Conservation (phyloP, 768 basidiomycete species). For the Lactifluus subvellereus region DNA sequence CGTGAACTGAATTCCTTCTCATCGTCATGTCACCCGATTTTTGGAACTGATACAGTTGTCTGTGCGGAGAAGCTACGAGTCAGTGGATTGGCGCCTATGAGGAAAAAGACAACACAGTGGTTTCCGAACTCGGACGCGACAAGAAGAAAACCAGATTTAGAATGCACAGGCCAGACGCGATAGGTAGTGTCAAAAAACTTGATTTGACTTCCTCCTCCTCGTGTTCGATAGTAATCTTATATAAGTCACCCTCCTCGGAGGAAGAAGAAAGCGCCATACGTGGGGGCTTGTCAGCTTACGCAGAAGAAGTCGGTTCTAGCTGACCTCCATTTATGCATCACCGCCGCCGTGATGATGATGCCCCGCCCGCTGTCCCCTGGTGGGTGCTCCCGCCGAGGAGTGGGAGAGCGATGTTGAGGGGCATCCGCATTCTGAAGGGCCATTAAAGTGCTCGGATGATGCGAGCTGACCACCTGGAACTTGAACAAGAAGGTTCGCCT, state of each 20-base stretch:
- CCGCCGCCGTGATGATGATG: constrained; percentile 85
- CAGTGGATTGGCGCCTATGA: constrained; percentile 11
- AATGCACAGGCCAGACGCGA: constrained; percentile 90
- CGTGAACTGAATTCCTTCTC: constrained; percentile 90
- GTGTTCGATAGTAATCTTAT: constrained; percentile 97
- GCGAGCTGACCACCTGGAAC: constrained; percentile 97
- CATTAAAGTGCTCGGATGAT: constrained; percentile 88
- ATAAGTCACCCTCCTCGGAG: constrained; percentile 96
- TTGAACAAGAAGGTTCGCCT: constrained; percentile 94
- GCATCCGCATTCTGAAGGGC: constrained; percentile 96
- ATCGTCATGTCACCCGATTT: constrained; percentile 93
- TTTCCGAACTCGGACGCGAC: constrained; percentile 97
- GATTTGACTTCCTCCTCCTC: constrained; percentile 97
- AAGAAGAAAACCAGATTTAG: constrained; percentile 96
- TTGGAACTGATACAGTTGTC: constrained; percentile 95
- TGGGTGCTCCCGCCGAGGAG: constrained; percentile 86
- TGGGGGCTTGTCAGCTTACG: constrained; percentile 2
- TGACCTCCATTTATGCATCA: constrained; percentile 99
- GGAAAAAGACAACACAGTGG: constrained; percentile 54
- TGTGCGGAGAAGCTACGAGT: constrained; percentile 32
- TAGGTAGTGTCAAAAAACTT: constrained; percentile 99
- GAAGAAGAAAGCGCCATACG: constrained; percentile 97
- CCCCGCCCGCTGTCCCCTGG: constrained; percentile 80
- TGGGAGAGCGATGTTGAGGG: constrained; percentile 90
- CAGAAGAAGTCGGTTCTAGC: background rate